phyloP scores from a whole-genome alignment of 164 flowering plant genomes.

The Euptelea pleiosperma region DNA sequence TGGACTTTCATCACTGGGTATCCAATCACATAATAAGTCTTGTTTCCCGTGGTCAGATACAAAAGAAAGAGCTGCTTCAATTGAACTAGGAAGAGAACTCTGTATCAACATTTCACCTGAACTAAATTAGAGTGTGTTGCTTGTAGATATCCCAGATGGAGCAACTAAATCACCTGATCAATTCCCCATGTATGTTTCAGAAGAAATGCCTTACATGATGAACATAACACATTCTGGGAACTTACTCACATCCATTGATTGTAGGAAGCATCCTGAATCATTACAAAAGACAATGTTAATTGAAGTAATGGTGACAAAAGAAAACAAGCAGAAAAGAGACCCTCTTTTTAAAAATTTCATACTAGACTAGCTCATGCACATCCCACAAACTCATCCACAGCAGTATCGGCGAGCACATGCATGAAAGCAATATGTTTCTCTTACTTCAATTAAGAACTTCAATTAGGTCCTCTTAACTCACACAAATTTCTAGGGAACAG shows the following conservation, averaged over 20 bases:
- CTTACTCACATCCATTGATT: neutral
- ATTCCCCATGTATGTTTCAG: constrained; percentile 4
- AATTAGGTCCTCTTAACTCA: too few species aligned
- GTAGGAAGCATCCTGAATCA: neutral
- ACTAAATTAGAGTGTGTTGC: constrained; percentile 10
- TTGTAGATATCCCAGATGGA: constrained; percentile 10
- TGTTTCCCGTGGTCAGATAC: constrained; percentile 34
- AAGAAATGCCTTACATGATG: neutral
- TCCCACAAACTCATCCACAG: too few species aligned
- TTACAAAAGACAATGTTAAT: neutral
- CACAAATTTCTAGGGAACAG: too few species aligned
- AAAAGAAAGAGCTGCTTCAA: constrained; percentile 33
- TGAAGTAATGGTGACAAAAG: neutral
- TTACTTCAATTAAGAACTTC: too few species aligned
- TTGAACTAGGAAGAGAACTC: constrained; percentile 39
- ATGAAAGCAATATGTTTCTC: too few species aligned
- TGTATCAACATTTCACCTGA: constrained; percentile 50
- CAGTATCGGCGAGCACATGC: too few species aligned
- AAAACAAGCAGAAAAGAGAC: neutral
- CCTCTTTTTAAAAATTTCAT: too few species aligned
- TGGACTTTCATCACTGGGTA: constrained; percentile 31
- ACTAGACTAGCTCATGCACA: too few species aligned
- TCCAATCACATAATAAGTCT: constrained; percentile 33
- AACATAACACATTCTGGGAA: neutral
- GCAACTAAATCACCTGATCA: constrained; percentile 5